Conservation (phyloP, 352 stramenopile genomes). For the Nothophytophthora sp. region DNA sequence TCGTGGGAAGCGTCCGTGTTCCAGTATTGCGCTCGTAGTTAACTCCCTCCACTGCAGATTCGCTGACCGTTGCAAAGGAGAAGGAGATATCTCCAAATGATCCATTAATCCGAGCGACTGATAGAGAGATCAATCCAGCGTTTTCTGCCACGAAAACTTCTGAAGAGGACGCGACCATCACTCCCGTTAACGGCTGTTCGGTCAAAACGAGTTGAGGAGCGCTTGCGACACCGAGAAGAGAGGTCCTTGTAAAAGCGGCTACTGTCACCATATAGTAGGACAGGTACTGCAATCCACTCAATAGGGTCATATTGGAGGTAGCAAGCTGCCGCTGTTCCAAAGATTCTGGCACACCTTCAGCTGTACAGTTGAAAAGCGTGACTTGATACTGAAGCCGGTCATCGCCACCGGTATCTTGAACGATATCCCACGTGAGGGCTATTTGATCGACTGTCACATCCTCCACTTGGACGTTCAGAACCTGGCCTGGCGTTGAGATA, state of each 20-base stretch:
- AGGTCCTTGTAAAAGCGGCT: conserved; percentile 32
- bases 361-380: conserved; percentile 35
- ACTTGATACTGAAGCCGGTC: conserved; percentile 39
- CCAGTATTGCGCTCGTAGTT: conserved; percentile 33
- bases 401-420: conserved; percentile 52
- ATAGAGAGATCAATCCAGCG: conserved; percentile 19
- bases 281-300: conserved; percentile 29
- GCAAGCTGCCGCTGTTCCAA: conserved; percentile 2
- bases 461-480: conserved; percentile 22
- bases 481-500: conserved; percentile 38
- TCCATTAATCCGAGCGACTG: conserved; percentile 45
- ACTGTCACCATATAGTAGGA: conserved; percentile 42
- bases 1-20: conserved; percentile 20
- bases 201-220: conserved; percentile 27
- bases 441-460: conserved; percentile 40
- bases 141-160: conserved; percentile 36
- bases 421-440: conserved; percentile 34
- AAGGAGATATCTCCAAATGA: conserved; percentile 46
- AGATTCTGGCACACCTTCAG: conserved; percentile 7
- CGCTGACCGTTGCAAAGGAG: conserved; percentile 36
- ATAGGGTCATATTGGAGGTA: conserved; percentile 4
- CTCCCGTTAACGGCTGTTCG: conserved; percentile 30
- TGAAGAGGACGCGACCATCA: conserved; percentile 17
- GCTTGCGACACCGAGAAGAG: conserved; percentile 27
- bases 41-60: conserved; percentile 22